phyloP scores from a whole-genome alignment of 352 stramenopile species.

The Phytophthora pinifolia region DNA sequence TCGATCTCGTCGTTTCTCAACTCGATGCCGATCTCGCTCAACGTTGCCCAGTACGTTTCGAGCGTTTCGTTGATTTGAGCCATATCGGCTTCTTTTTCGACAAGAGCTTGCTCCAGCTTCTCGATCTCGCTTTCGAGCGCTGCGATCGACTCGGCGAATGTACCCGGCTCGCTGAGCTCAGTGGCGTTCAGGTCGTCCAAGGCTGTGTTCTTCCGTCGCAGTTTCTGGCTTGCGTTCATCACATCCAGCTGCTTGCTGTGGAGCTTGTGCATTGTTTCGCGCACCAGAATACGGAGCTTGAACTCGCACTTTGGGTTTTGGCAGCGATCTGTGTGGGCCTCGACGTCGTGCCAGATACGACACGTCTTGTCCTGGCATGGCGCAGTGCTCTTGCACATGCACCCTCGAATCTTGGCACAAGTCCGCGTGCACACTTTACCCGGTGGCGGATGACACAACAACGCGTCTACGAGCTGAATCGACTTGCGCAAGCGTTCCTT shows the following conservation, averaged over 20 bases:
- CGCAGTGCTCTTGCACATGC: slow-evolving; percentile 61
- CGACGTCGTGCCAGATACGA: slow-evolving; percentile 74
- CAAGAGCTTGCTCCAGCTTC: slow-evolving; percentile 63
- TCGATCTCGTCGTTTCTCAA: slow-evolving; percentile 51
- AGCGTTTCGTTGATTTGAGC: slow-evolving; percentile 21
- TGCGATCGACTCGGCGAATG: slow-evolving; percentile 16
- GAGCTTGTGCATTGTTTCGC: slow-evolving; percentile 78
- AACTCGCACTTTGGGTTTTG: slow-evolving; percentile 68
- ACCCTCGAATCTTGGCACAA: slow-evolving; percentile 53
- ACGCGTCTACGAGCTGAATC: slow-evolving; percentile 70
- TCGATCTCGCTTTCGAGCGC: slow-evolving; percentile 52
- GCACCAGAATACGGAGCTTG: slow-evolving; percentile 62
- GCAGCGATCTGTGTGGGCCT: slow-evolving; percentile 67
- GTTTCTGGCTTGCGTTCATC: slow-evolving; percentile 27
- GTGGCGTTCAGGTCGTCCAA: slow-evolving; percentile 34
- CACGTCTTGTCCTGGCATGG: slow-evolving; percentile 67
- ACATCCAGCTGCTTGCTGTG: slow-evolving; percentile 52
- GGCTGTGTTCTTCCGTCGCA: slow-evolving; percentile 39
- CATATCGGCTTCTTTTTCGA: slow-evolving; percentile 45
- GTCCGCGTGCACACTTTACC: slow-evolving; percentile 46
- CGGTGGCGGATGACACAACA: slow-evolving; percentile 55
- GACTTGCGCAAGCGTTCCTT: slow-evolving; percentile 66
- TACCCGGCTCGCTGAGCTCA: slow-evolving; percentile 37
- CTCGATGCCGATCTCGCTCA: slow-evolving; percentile 46
- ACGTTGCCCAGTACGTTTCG: slow-evolving; percentile 22